Percentiles rank a stretch among this genome's conserved stretches.
These are phyloP conservation scores for Terana coerulea DNA, from an alignment of 768 basidiomycete genomes.

Conservation along the genomic window DNA sequence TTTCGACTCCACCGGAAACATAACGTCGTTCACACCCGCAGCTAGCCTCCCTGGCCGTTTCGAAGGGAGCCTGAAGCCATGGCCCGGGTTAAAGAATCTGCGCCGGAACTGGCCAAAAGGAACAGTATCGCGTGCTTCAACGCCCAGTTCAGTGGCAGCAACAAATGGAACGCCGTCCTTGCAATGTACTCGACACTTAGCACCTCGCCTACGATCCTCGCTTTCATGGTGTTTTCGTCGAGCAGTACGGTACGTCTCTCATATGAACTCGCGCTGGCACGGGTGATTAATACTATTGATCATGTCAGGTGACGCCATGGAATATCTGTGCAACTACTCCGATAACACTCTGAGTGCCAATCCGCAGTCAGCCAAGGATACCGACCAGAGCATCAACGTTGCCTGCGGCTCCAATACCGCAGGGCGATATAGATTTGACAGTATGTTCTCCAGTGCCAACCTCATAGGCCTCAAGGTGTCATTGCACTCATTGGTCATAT, in stretches of 20 bases:
- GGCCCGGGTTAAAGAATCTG: not conserved
- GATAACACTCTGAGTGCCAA: not conserved
- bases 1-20: not conserved
- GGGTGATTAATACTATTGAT: not conserved
- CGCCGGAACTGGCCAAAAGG: not conserved
- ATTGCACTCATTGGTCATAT: not conserved
- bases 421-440: not conserved
- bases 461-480: too few relatives aligned
- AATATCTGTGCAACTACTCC: conserved; percentile 2
- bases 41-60: not conserved
- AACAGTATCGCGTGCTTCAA: not conserved
- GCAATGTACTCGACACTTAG: not conserved
- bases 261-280: too few relatives aligned
- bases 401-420: conserved; percentile 1
- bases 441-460: not conserved
- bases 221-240: not conserved
- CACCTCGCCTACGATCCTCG: not conserved
- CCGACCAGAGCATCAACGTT: not conserved
- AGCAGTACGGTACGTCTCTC: not conserved
- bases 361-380: not conserved
- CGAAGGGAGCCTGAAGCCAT: too few relatives aligned
- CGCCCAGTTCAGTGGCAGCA: not conserved
- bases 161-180: not conserved
- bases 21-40: not conserved
- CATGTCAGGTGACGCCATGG: not conserved